Evolutionary conservation across 176 grass and related monocot species (phyloP), one percentile per base, ranked within the genome.

Genomic region (Triticum urartu): DNA sequence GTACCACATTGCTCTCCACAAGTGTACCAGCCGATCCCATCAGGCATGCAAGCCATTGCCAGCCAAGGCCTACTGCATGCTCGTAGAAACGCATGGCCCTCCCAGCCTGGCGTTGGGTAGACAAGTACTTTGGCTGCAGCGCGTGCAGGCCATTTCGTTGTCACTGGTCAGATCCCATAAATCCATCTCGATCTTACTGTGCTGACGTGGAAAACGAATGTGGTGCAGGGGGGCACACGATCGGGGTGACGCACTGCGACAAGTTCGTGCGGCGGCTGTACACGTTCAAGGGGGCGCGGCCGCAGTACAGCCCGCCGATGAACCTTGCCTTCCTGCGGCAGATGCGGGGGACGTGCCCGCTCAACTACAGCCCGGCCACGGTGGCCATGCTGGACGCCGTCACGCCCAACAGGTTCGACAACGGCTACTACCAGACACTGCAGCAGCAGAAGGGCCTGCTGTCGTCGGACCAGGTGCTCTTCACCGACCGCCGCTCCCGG

Each of bases 171-270:
- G n/a, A n/a, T n/a, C n/a, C n/a, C n/a, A n/a, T n/a, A n/a, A n/a
- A n/a, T n/a, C n/a, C n/a, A n/a, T n/a, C n/a, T n/a, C n/a, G n/a
- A n/a, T n/a, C n/a, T n/a, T n/a, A n/a, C n/a, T n/a, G n/a, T n/a
- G n/a, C n/a, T n/a, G 30, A 68, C 64, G 28, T 67, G 9, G 6
- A 13, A 34, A 17, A 5, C 0, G 5, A 11, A 13, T 24, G 35
- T 14, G 42, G 42, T 69, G 63, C 78, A 95, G 94, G 94, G 0
- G 94, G 78, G 11, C 94, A 96, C 89, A 96, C 94, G 7, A 96
- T 96, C 42, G 94, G 94, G 40, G 94, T 95, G 5, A 83, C 91
- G 54, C 94, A 96, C 87, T 96, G 94, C 69, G 94, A 96, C 94
- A 96, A 96, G 82, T 96, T 96, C 71, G 69, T 96, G 72, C 85